Base-by-base conservation (phyloP, 768 basidiomycete genomes). In the Guyanaporus albipodus region DNA sequence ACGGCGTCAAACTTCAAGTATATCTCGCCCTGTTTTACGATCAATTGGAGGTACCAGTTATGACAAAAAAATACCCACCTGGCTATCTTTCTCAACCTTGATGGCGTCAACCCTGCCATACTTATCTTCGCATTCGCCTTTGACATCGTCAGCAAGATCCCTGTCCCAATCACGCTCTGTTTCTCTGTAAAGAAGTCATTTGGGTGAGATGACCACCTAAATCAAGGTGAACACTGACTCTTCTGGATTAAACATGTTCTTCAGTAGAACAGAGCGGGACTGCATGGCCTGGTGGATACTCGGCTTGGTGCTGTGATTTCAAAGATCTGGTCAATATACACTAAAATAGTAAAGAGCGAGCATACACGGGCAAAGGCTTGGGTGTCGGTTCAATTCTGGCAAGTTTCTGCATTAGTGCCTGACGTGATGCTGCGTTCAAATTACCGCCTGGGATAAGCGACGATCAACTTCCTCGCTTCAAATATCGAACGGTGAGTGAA, bases 371-470 rank as follows among this genome's bases (percentile, higher is more conserved):
- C 59, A 81, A 74, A 55, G 79, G 75, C 60, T 72, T 74, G 40
- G 78, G 69, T 40, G 82, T 68, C 36, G 79, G 74, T 60, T 91
- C 88, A 71, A 83, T 89, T 76, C 96, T 91, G 68, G 96, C 93
- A 80, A 99, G 90, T 83, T 98, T 99, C 74, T 94, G 91, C 96
- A 99, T 99, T 75, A 99, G 91, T 69, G 92, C 91, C 77, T 96
- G 93, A 73, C 96, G 90, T 65, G 92, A 91, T 63, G 89, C 90
- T 76, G 90, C 90, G 75, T 96, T 96, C 77, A 96, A 82, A 79
- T 91, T 91, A 89, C 89, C 90, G 70, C 88, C 91, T 94, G 62
- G 2, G 49, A 17, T n/a, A 28, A 35, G 28, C 31, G 41, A 21
- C n/a, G 49, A 44, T 62, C 17, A 62, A 34, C 5, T 38, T 8